phyloP scores from a whole-genome alignment of 2,329 filamentous ascomycete species.

The Neopestalotiopsis rosae region DNA sequence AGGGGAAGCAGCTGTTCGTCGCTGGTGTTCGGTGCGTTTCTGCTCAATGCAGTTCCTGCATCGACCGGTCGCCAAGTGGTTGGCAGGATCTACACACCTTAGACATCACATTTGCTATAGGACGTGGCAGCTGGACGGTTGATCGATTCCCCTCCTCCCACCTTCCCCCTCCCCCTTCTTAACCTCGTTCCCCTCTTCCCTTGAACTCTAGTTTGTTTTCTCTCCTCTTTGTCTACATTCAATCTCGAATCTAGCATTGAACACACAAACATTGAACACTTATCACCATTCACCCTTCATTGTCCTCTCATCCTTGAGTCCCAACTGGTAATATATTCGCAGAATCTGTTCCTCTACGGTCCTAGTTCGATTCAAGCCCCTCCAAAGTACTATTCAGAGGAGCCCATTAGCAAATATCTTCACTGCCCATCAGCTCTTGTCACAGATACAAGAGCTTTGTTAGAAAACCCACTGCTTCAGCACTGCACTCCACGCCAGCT shows the following conservation, averaged over 20 bases:
- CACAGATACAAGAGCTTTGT: neutral
- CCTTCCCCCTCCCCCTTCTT: conserved; percentile 24
- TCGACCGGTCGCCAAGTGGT: neutral
- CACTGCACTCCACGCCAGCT: conserved; percentile 5
- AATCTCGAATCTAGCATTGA: conserved; percentile 22
- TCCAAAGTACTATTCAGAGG: neutral
- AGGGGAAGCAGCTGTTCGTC: neutral
- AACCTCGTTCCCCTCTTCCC: conserved; percentile 25
- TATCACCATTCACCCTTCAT: conserved; percentile 18
- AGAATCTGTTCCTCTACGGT: conserved; percentile 8
- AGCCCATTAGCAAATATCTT: neutral
- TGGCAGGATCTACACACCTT: neutral
- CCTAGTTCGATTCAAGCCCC: neutral
- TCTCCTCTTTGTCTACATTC: conserved; percentile 19
- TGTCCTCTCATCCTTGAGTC: conserved; percentile 19
- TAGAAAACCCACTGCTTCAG: conserved; percentile 15
- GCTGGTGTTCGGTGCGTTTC: neutral
- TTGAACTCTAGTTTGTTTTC: conserved; percentile 24
- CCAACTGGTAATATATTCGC: conserved; percentile 23
- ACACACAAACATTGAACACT: conserved; percentile 20
- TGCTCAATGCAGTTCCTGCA: neutral
- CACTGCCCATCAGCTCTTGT: conserved; percentile 11
- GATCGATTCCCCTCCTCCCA: neutral
- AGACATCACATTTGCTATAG: neutral
- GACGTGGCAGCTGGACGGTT: neutral